Percentiles rank a stretch among this genome's conserved stretches.
These are phyloP conservation scores for Cystobasidiopsis lactophilus DNA, from an alignment of 768 basidiomycete genomes.

Conservation along the genomic window DNA sequence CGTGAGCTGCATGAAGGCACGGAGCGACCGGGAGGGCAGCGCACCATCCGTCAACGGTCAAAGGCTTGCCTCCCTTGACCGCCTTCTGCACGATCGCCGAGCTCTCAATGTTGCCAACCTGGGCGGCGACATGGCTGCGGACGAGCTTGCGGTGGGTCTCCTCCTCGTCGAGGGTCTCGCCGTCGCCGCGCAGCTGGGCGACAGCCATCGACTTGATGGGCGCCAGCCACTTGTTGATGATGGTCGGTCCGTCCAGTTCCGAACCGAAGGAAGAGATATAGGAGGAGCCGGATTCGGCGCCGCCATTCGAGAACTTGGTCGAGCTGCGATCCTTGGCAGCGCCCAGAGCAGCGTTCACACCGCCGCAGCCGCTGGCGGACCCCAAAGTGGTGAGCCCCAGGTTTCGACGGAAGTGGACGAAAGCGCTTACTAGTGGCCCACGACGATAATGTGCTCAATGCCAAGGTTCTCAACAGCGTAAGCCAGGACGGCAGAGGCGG, in stretches of 20 bases:
- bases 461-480: conserved; percentile 19
- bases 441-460: conserved; percentile 19
- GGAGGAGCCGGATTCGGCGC: neutral
- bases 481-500: conserved; percentile 16
- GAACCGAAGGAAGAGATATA: neutral
- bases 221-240: conserved; percentile 5
- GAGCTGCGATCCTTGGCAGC: conserved; percentile 3
- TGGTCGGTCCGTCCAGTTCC: conserved; percentile 4
- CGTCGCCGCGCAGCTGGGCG: conserved; percentile 2
- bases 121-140: conserved; percentile 4
- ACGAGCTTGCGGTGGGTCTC: conserved; percentile 1
- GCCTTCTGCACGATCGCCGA: conserved; percentile 7
- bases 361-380: conserved; percentile 6
- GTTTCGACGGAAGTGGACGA: neutral
- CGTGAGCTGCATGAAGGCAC: neutral
- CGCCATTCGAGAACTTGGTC: neutral
- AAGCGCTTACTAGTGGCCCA: conserved; percentile 5
- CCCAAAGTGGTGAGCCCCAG: neutral
- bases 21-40: neutral
- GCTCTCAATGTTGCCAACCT: conserved; percentile 9
- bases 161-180: neutral
- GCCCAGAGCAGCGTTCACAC: conserved; percentile 9
- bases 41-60: conserved; percentile 7
- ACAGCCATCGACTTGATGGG: conserved; percentile 7
- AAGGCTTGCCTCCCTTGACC: conserved; percentile 1